Percentiles rank a stretch among this genome's conserved stretches.
These are phyloP conservation scores for Syzygium aromaticum DNA, from an alignment of 345 rosid species.

Conservation along the genomic window DNA sequence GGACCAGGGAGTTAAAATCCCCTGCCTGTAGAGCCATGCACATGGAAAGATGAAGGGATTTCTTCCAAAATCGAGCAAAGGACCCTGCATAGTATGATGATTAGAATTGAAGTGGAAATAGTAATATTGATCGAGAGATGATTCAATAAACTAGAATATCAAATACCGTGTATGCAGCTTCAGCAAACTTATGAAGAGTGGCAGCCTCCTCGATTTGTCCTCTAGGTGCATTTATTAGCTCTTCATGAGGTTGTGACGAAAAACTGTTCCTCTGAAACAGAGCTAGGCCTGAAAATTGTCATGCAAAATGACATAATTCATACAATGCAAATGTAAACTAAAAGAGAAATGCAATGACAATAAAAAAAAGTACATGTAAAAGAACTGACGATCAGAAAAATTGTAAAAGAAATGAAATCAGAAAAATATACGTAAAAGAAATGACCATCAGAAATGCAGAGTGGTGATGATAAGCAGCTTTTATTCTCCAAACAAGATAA, in stretches of 20 bases:
- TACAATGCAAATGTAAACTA: not conserved
- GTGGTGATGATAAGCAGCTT: not conserved
- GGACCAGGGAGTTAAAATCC: conserved; percentile 74
- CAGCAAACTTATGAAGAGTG: conserved; percentile 73
- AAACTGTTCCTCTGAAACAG: conserved; percentile 52
- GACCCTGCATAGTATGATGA: conserved; percentile 49
- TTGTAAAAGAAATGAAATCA: not conserved
- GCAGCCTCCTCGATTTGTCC: conserved; percentile 55
- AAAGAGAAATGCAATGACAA: not conserved
- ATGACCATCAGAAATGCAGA: not conserved
- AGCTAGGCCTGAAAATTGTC: conserved; percentile 64
- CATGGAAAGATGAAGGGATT: conserved; percentile 73
- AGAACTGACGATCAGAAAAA: not conserved
- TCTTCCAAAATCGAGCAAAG: conserved; percentile 86
- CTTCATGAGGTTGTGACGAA: conserved; percentile 30
- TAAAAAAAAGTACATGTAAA: not conserved
- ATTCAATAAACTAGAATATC: not conserved
- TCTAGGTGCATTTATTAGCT: conserved; percentile 47
- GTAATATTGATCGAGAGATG: not conserved
- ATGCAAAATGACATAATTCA: not conserved
- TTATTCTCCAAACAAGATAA: not conserved
- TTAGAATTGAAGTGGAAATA: not conserved
- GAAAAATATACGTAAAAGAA: not conserved
- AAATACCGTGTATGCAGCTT: conserved; percentile 87
- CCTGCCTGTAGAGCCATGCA: conserved; percentile 83